Conservation (phyloP, 225 moss, liverwort and hornwort species). For the Neckera pumila region DNA sequence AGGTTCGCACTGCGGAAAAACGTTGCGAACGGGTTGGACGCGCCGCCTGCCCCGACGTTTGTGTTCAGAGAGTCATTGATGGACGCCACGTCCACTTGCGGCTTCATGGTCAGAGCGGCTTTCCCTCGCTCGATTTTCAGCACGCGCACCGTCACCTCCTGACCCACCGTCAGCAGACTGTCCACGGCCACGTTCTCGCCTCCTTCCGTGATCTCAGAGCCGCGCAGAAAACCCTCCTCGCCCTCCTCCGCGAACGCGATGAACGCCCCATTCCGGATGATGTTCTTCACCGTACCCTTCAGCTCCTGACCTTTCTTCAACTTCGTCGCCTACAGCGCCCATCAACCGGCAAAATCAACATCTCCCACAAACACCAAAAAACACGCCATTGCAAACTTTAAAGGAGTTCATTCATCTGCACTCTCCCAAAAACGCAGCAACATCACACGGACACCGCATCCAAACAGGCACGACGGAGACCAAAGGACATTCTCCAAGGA, state of each 20-base stretch:
- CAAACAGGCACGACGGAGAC: background rate
- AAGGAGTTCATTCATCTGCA: too few species aligned
- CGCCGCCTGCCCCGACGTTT: constrained; percentile 33
- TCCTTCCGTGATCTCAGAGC: constrained; percentile 65
- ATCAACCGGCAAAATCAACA: background rate
- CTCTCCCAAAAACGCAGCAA: background rate
- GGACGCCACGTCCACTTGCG: constrained; percentile 65
- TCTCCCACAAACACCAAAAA: background rate
- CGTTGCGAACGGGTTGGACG: constrained; percentile 79
- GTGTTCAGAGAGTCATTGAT: constrained; percentile 71
- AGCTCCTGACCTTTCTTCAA: constrained; percentile 72
- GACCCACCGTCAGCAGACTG: constrained; percentile 56
- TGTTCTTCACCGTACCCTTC: constrained; percentile 89
- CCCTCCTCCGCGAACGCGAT: constrained; percentile 43
- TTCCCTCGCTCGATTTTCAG: constrained; percentile 80
- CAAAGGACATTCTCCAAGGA: background rate
- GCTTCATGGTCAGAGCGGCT: constrained; percentile 69
- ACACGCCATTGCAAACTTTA: background rate
- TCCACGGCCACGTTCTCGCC: constrained; percentile 86
- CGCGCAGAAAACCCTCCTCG: constrained; percentile 84
- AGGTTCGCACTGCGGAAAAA: constrained; percentile 77
- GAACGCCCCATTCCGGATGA: constrained; percentile 73
- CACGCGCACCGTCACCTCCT: constrained; percentile 77
- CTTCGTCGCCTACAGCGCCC: constrained; percentile 39
- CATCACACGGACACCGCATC: background rate